Evolutionary conservation across 2,329 filamentous ascomycete species (phyloP).

Genomic region (Pestalotiopsis fici): DNA sequence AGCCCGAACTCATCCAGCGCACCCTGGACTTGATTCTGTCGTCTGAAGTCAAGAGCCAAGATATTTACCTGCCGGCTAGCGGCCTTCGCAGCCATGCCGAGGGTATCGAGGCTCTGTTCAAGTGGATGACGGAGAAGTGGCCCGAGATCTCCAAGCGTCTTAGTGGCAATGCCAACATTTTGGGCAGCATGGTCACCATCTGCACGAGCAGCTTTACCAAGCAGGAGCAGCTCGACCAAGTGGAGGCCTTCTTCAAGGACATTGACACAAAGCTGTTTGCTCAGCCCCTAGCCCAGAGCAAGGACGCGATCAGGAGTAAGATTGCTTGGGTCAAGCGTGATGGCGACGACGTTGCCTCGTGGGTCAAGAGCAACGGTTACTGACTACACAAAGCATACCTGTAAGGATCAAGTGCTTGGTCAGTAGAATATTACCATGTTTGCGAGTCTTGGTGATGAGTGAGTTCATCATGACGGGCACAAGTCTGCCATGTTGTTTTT

Average conservation of each 20-base stretch:
- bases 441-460: too few relatives aligned
- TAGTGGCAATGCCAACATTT: slow-evolving; percentile 83
- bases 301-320: slow-evolving; percentile 84
- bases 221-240: slow-evolving; percentile 71
- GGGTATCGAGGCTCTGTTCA: slow-evolving; percentile 79
- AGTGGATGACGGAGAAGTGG: slow-evolving; percentile 87
- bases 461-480: too few relatives aligned
- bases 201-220: slow-evolving; percentile 80
- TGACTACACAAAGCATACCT: slow-evolving; percentile 17
- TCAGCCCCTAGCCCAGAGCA: slow-evolving; percentile 84
- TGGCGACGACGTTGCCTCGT: slow-evolving; percentile 68
- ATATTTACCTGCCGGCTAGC: slow-evolving; percentile 85
- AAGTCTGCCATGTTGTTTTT: neutral
- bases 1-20: slow-evolving; percentile 77
- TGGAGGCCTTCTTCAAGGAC: slow-evolving; percentile 78
- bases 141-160: slow-evolving; percentile 78
- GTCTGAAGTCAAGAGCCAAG: slow-evolving; percentile 88
- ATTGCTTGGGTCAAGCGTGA: slow-evolving; percentile 79
- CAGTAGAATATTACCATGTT: neutral
- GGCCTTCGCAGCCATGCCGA: slow-evolving; percentile 76
- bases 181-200: slow-evolving; percentile 81
- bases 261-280: slow-evolving; percentile 87
- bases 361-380: slow-evolving; percentile 65
- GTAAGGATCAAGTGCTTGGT: slow-evolving; percentile 8
- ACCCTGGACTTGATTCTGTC: slow-evolving; percentile 76